Percentiles rank a stretch among this genome's conserved stretches.
Evolutionary conservation across 2,329 filamentous ascomycete species (phyloP).

Genomic region (Teratosphaeria zuluensis): DNA sequence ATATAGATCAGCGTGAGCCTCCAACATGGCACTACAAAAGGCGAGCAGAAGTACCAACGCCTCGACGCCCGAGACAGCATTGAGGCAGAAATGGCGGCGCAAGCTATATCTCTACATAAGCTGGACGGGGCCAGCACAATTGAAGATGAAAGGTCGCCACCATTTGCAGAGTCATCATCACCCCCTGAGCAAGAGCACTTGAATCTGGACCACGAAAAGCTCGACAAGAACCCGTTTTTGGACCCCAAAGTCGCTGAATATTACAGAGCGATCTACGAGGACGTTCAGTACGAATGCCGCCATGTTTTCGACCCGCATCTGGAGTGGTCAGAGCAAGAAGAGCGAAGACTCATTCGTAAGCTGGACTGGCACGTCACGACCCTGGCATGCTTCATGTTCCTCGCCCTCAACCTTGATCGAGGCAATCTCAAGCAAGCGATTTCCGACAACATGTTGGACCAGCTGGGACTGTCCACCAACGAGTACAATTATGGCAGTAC

Average conservation of each 20-base stretch:
- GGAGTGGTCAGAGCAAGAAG: slow-evolving; percentile 48
- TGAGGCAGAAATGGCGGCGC: not conserved
- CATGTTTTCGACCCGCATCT: slow-evolving; percentile 51
- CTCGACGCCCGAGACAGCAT: not conserved
- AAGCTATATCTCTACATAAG: not conserved
- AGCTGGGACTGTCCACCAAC: slow-evolving; percentile 39
- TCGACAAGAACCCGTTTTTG: slow-evolving; percentile 30
- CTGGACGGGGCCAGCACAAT: not conserved
- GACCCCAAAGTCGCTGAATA: slow-evolving; percentile 45
- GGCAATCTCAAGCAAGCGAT: slow-evolving; percentile 31
- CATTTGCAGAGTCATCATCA: not conserved
- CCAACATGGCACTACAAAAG: not conserved
- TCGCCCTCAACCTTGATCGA: slow-evolving; percentile 46
- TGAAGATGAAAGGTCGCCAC: not conserved
- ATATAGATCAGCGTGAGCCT: not conserved
- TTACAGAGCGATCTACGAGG: slow-evolving; percentile 43
- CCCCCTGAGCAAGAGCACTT: not conserved
- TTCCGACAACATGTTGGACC: slow-evolving; percentile 36
- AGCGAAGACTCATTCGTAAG: slow-evolving; percentile 46
- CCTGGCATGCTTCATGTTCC: slow-evolving; percentile 47
- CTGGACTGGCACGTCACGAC: slow-evolving; percentile 39
- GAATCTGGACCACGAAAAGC: not conserved
- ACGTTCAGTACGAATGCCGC: slow-evolving; percentile 42
- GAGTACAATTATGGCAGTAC: slow-evolving; percentile 39
- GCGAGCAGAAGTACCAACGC: not conserved